A percentile compares a stretch with the other conserved stretches of the same genome.
These are phyloP conservation scores for Lithohypha guttulata DNA, from an alignment of 2,329 filamentous ascomycete genomes.

Conservation along the genomic window DNA sequence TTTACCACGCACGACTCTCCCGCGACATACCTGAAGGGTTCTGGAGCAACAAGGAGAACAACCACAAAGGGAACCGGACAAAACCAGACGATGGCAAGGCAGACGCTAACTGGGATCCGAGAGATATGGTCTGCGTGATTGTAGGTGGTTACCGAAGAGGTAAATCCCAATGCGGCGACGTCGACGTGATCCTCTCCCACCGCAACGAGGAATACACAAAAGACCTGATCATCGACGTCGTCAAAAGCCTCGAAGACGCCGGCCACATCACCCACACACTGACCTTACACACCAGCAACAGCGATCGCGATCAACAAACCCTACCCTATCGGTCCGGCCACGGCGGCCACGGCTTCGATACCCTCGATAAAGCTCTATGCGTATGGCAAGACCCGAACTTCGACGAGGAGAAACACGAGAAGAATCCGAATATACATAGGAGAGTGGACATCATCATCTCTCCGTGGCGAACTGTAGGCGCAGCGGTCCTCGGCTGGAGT, in stretches of 20 bases:
- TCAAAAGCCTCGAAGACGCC: conserved; percentile 56
- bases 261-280: conserved; percentile 75
- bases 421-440: conserved; percentile 65
- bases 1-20: conserved; percentile 46
- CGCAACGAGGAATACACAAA: conserved; percentile 57
- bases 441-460: conserved; percentile 86
- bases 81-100: conserved; percentile 25
- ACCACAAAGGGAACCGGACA: conserved; percentile 6
- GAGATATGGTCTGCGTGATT: conserved; percentile 48
- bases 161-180: conserved; percentile 63
- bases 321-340: conserved; percentile 41
- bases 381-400: conserved; percentile 71
- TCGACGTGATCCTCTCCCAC: conserved; percentile 77
- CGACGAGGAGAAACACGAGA: conserved; percentile 16
- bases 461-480: conserved; percentile 81
- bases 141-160: conserved; percentile 76
- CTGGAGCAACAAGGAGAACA: conserved; percentile 6
- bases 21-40: conserved; percentile 7
- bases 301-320: conserved; percentile 59
- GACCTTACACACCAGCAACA: conserved; percentile 56
- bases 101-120: conserved; percentile 14
- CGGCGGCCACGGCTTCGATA: conserved; percentile 62
- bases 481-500: conserved; percentile 78
- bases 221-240: conserved; percentile 60
- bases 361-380: conserved; percentile 80